phyloP scores from a whole-genome alignment of 2,329 filamentous ascomycete species.

The Aspergillus brunneoviolaceus region DNA sequence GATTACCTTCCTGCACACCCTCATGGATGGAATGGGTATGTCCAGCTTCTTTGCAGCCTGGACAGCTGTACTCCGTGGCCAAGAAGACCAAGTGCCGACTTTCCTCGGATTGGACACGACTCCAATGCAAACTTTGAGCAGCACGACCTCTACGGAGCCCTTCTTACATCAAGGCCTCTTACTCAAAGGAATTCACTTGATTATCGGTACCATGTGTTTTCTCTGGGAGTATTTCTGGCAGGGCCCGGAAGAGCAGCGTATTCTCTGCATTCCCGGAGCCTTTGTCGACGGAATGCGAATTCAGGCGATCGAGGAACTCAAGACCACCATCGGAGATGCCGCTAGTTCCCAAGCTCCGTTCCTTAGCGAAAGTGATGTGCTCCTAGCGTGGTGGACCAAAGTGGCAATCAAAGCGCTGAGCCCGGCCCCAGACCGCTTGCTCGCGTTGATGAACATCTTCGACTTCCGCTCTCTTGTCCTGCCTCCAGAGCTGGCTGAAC shows the following conservation, averaged over 20 bases:
- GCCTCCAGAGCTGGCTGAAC: constrained; percentile 16
- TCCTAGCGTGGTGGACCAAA: constrained; percentile 44
- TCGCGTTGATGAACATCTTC: constrained; percentile 42
- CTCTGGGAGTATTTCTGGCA: constrained; percentile 10
- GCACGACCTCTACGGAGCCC: not conserved
- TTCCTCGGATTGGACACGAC: constrained; percentile 29
- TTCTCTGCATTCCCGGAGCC: constrained; percentile 41
- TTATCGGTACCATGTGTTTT: not conserved
- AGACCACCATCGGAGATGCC: constrained; percentile 5
- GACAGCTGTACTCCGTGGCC: constrained; percentile 47
- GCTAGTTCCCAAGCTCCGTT: constrained; percentile 28
- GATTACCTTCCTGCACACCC: constrained; percentile 49
- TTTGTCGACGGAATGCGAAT: constrained; percentile 32
- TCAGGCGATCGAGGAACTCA: constrained; percentile 9
- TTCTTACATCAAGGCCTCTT: not conserved
- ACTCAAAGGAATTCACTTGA: not conserved
- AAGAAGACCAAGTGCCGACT: constrained; percentile 43
- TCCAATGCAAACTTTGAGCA: not conserved
- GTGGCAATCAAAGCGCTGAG: constrained; percentile 20
- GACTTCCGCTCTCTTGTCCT: constrained; percentile 35
- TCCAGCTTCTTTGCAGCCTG: constrained; percentile 47
- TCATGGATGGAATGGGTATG: constrained; percentile 50
- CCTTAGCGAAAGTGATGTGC: constrained; percentile 49
- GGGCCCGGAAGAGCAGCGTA: constrained; percentile 29
- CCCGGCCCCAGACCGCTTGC: constrained; percentile 24